Percentiles rank a stretch among this genome's conserved stretches.
These are phyloP conservation scores for Afroboletus lepidellus DNA, from an alignment of 1,284 basidiomycete genomes.

Conservation along the genomic window DNA sequence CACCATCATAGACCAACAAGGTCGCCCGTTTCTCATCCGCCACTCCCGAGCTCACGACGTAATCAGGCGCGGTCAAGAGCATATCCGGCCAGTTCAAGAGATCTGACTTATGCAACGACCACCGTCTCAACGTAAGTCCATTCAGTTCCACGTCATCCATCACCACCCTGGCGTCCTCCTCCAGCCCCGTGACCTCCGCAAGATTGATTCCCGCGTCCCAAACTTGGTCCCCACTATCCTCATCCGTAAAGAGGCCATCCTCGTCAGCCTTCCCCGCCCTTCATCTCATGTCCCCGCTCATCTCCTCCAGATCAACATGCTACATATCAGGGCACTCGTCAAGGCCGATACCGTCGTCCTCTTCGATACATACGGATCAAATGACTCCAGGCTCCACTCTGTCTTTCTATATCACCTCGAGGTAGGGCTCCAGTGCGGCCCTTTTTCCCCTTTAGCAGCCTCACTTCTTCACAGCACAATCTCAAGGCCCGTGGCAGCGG, in stretches of 20 bases:
- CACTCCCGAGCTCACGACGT: slow-evolving; percentile 21
- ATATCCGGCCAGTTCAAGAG: slow-evolving; percentile 91
- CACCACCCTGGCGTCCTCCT: slow-evolving; percentile 23
- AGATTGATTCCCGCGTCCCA: slow-evolving; percentile 92
- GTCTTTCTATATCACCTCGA: slow-evolving; percentile 88
- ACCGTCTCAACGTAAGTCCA: slow-evolving; percentile 78
- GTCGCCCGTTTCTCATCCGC: slow-evolving; percentile 36
- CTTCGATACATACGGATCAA: slow-evolving; percentile 87
- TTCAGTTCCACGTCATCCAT: slow-evolving; percentile 22
- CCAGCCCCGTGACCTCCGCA: slow-evolving; percentile 93
- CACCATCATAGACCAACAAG: slow-evolving; percentile 82
- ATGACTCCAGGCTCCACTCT: slow-evolving; percentile 81
- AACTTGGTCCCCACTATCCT: slow-evolving; percentile 95
- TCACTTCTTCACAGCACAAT: slow-evolving; percentile 59
- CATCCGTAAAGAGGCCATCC: slow-evolving; percentile 82
- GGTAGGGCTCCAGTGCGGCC: slow-evolving; percentile 43
- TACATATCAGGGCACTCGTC: slow-evolving; percentile 92
- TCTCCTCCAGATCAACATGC: slow-evolving; percentile 73
- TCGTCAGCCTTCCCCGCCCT: slow-evolving; percentile 50
- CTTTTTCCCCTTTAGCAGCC: slow-evolving; percentile 9
- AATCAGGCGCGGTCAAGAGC: slow-evolving; percentile 79
- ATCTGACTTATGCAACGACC: slow-evolving; percentile 84
- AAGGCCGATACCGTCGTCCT: slow-evolving; percentile 91
- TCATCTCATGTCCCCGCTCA: slow-evolving; percentile 3
- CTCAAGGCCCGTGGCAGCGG: slow-evolving; percentile 65